These are phyloP conservation scores for Nicotiana tomentosiformis DNA, from an alignment of 257 asterid species.

Conservation along the genomic window DNA sequence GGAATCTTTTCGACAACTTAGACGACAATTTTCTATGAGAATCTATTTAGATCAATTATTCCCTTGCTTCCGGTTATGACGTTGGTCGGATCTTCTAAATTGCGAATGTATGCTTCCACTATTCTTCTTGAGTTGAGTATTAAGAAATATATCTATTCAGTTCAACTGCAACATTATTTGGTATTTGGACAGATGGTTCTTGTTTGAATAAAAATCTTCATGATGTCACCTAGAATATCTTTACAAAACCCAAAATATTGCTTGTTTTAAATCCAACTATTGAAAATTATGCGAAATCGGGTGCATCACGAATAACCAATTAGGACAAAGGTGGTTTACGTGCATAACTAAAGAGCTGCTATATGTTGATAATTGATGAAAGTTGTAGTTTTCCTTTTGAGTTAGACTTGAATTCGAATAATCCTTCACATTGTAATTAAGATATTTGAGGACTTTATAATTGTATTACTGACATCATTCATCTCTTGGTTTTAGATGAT, in stretches of 20 bases:
- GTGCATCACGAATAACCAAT: neutral
- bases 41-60: neutral
- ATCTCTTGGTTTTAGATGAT: too few species aligned
- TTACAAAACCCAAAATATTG: neutral
- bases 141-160: neutral
- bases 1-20: slow-evolving; percentile 50
- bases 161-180: neutral
- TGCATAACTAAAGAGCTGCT: too few species aligned
- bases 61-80: neutral
- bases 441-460: too few species aligned
- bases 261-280: neutral
- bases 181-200: neutral
- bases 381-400: neutral
- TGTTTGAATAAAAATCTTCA: neutral
- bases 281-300: neutral
- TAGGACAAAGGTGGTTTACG: too few species aligned
- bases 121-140: neutral
- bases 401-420: too few species aligned
- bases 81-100: neutral
- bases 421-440: too few species aligned
- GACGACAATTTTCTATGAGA: slow-evolving; percentile 37
- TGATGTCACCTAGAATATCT: neutral
- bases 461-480: too few species aligned
- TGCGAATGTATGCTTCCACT: neutral
- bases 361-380: neutral